Base-by-base conservation (phyloP, 805 yeast genomes). In the Candida easanensis region DNA sequence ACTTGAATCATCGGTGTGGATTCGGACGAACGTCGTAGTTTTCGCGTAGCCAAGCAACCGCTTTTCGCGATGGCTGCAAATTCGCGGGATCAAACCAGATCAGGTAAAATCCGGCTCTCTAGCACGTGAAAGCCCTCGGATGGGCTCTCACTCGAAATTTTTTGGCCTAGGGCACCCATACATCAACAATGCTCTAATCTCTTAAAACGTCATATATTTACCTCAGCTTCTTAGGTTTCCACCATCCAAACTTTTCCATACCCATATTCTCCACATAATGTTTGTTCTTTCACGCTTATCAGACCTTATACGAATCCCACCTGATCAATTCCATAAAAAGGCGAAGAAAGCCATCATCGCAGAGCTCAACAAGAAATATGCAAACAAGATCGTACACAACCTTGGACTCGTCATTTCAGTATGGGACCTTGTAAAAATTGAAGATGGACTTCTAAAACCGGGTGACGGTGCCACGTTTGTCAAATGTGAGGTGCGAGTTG, bases 401-500 rank as follows among this genome's bases (percentile, higher is more conserved):
- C 69, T 89, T 16, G 99, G 99, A 2, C 73, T 93, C 3, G 90
- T 88, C 34, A 67, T 93, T 15, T 74, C 93, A 2, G 74, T 91
- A 15, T 91, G 91, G 82, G 99, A 93, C 60, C 61, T 93, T 4
- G 65, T 82, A 35, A 75, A 74, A n/a, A 80, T 85, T 20, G 87
- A 86, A 38, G 98, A 93, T 54, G 99, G 98, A 4, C 72, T 87
- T 50, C 70, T 93, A 46, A 84, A 81, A 55, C 96, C 96, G 1
- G 98, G 99, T 8, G 98, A 93, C 64, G 98, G 99, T 8, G 88
- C 90, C 2, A 74, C 88, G 4, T 90, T 74, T 55, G 80, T 88
- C 32, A 84, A 82, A 50, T 86, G 84, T 16, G 75, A 70, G 42
- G 87, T 89, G 58, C 68, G 97, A 39, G 71, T 84, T 36, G 70